Base-by-base conservation (phyloP, 768 basidiomycete species). In the Lactarius akahatsu region DNA sequence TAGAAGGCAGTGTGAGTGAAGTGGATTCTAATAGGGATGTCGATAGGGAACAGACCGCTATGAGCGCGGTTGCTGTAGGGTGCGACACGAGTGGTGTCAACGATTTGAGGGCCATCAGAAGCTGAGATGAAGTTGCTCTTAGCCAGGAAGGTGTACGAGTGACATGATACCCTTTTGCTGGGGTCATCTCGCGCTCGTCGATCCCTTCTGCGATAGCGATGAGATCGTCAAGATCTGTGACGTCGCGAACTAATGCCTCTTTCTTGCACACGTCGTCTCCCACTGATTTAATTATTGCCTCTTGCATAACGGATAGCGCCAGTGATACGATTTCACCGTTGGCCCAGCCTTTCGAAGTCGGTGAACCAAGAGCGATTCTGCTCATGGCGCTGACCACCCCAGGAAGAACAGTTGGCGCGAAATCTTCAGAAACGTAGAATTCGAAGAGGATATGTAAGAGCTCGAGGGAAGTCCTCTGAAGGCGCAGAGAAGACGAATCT, bases 81-180 rank as follows among this genome's bases (percentile, higher is more conserved):
- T 96, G 94, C 2, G 84, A 82, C 15, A 90, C 76, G 15, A 94
- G 80, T 0, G 89, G 82, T 1, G 89, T 83, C 23, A 98, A 78
- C 0, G 88, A 79, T 70, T 92, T 91, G 60, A 98, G 74, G 9
- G 94, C 92, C 28, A 93, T 88, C 56, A 90, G 85, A 13, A 98
- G 78, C 72, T 97, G 94, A 6, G 92, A 83, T 2, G 91, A 80
- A 1, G 93, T 94, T 41, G 85, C 94, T 26, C 82, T 83, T 54
- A 97, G 81, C 92, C 96, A 98, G 0, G 87, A 80, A 15, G 85
- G 74, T 0, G 91, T 63, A 45, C 70, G 67, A n/a, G 23, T 23
- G 16, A 63, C 56, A 15, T 52, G 56, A 18, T 50, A 64, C 36
- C 34, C 67, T 34, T 55, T 28, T 45, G 34, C 56, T 32, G 66